phyloP scores from a whole-genome alignment of 2,329 filamentous ascomycete species.

The Neonectria ditissima region DNA sequence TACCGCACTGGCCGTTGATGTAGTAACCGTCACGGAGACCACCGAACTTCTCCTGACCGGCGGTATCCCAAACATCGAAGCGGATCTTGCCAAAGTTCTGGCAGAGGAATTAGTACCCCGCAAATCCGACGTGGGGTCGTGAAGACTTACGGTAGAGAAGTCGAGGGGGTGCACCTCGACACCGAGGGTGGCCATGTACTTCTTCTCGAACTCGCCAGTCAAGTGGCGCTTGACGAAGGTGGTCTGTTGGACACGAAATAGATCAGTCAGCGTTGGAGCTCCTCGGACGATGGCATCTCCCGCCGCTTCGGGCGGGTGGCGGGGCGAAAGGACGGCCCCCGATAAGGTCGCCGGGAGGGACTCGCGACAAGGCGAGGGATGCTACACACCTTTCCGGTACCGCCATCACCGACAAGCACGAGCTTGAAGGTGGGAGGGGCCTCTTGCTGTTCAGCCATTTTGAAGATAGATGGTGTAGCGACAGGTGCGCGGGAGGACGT shows the following conservation, averaged over 20 bases:
- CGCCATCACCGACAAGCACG: constrained; percentile 98
- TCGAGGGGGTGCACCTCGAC: constrained; percentile 98
- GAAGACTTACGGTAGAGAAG: constrained; percentile 90
- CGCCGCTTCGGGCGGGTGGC: constrained; percentile 33
- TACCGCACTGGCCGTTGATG: constrained; percentile 99
- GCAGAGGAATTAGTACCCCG: constrained; percentile 47
- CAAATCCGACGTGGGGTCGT: constrained; percentile 39
- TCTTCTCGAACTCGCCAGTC: constrained; percentile 99
- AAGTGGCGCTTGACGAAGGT: constrained; percentile 99
- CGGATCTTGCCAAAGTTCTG: constrained; percentile 96
- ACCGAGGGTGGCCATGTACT: constrained; percentile 99
- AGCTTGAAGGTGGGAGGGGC: constrained; percentile 93
- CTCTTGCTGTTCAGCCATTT: constrained; percentile 71
- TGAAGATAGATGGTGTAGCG: constrained; percentile 47
- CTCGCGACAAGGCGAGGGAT: constrained; percentile 39
- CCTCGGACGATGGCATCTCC: constrained; percentile 25
- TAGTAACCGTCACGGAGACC: constrained; percentile 99
- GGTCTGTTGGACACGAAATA: constrained; percentile 70
- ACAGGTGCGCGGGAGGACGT: constrained; percentile 53
- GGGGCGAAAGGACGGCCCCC: constrained; percentile 38
- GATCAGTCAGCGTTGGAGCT: constrained; percentile 36
- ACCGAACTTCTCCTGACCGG: constrained; percentile 99
- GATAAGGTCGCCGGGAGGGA: constrained; percentile 36
- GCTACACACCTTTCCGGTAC: constrained; percentile 90
- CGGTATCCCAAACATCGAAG: constrained; percentile 99